Conservation (phyloP, 1,284 basidiomycete species). For the Ceratobasidium sp. region DNA sequence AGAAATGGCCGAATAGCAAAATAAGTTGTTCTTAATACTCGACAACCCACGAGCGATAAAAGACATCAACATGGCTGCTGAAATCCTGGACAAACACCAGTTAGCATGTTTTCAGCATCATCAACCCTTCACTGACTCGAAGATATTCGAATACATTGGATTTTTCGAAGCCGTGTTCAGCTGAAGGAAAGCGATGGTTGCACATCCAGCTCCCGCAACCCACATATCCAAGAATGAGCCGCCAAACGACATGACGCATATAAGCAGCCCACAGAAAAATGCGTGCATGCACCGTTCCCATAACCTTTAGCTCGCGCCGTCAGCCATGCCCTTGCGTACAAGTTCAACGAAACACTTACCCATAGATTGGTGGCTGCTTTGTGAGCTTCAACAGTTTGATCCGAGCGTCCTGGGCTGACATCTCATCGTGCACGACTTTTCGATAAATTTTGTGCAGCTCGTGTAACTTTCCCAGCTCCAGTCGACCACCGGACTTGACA, state of each 20-base stretch:
- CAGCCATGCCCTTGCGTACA: slow-evolving; percentile 19
- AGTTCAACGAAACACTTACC: slow-evolving; percentile 82
- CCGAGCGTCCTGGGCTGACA: slow-evolving; percentile 84
- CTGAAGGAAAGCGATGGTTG: slow-evolving; percentile 81
- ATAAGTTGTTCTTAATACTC: slow-evolving; percentile 70
- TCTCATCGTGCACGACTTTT: slow-evolving; percentile 87
- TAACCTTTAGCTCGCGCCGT: slow-evolving; percentile 65
- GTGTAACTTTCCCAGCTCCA: slow-evolving; percentile 82
- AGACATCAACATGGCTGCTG: slow-evolving; percentile 81
- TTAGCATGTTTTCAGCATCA: background rate
- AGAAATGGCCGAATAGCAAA: slow-evolving; percentile 86
- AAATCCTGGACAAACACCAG: slow-evolving; percentile 65
- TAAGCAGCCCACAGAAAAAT: slow-evolving; percentile 81
- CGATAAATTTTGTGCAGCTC: slow-evolving; percentile 84
- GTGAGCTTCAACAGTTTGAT: slow-evolving; percentile 81
- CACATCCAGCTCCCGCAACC: slow-evolving; percentile 80
- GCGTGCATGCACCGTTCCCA: slow-evolving; percentile 73
- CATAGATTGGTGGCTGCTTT: slow-evolving; percentile 67
- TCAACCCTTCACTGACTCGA: slow-evolving; percentile 67
- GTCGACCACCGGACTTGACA: slow-evolving; percentile 75
- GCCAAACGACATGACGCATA: slow-evolving; percentile 75
- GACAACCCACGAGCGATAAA: slow-evolving; percentile 80
- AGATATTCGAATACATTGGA: slow-evolving; percentile 86
- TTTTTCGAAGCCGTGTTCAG: slow-evolving; percentile 76
- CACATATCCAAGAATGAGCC: slow-evolving; percentile 86